phyloP scores from a whole-genome alignment of 192 early-diverging fungal species.

The Paraglomus occultum region DNA sequence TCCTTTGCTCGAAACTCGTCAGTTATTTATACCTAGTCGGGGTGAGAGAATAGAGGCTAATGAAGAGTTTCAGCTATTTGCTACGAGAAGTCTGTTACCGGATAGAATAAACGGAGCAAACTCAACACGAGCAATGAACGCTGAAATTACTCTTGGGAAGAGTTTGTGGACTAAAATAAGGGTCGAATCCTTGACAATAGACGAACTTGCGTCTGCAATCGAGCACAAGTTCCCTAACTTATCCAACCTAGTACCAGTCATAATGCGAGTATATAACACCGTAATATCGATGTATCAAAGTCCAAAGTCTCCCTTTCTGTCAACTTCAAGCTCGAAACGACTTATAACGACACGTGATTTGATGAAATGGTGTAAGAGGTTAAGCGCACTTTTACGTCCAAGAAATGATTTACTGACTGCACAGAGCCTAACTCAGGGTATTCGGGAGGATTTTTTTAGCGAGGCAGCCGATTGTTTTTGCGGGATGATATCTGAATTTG shows the following conservation, averaged over 20 bases:
- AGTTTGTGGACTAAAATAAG: constrained; percentile 81
- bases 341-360: constrained; percentile 81
- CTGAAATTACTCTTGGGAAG: constrained; percentile 51
- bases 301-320: constrained; percentile 31
- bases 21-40: constrained; percentile 86
- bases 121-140: constrained; percentile 23
- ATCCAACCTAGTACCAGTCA: constrained; percentile 47
- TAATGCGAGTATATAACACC: constrained; percentile 55
- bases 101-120: constrained; percentile 46
- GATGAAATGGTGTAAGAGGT: constrained; percentile 86
- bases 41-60: constrained; percentile 85
- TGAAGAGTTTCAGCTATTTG: constrained; percentile 89
- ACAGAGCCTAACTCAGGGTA: constrained; percentile 39
- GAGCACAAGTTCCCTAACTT: constrained; percentile 53
- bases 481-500: constrained; percentile 72
- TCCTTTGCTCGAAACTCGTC: constrained; percentile 87
- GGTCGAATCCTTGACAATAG: constrained; percentile 56
- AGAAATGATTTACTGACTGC: constrained; percentile 32
- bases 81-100: constrained; percentile 66
- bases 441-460: constrained; percentile 69
- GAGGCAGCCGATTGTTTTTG: constrained; percentile 90
- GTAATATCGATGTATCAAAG: constrained; percentile 48
- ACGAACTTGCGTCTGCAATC: constrained; percentile 70
- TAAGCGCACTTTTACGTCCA: constrained; percentile 49
- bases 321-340: constrained; percentile 45